Evolutionary conservation across 2,329 filamentous ascomycete species (phyloP).

Genomic region (Phyllosticta ampelicida): DNA sequence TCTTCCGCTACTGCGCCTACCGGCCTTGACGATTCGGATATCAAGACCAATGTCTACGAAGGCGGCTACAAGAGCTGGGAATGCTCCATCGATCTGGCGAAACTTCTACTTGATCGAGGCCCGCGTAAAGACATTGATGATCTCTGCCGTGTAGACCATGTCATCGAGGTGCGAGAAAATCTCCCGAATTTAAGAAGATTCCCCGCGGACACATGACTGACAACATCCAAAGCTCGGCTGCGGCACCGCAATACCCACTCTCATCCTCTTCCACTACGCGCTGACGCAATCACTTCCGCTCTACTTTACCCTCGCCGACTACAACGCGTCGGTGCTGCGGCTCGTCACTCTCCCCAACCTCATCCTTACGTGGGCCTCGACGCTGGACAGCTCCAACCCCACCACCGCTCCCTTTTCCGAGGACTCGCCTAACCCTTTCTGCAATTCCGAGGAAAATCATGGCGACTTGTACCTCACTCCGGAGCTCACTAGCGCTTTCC

Average conservation of each 20-base stretch:
- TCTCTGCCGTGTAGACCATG: conserved; percentile 37
- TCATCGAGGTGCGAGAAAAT: conserved; percentile 31
- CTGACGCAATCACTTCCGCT: conserved; percentile 39
- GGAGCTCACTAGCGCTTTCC: conserved; percentile 49
- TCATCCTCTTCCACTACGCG: conserved; percentile 58
- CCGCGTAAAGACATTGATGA: conserved; percentile 40
- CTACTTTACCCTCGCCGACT: conserved; percentile 62
- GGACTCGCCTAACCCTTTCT: conserved; percentile 14
- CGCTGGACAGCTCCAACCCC: conserved; percentile 13
- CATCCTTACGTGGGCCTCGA: conserved; percentile 51
- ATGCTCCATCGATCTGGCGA: conserved; percentile 69
- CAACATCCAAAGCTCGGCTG: conserved; percentile 54
- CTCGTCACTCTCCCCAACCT: conserved; percentile 74
- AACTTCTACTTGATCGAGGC: conserved; percentile 43
- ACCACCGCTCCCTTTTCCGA: conserved; percentile 10
- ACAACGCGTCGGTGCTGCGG: conserved; percentile 66
- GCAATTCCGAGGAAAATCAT: conserved; percentile 28
- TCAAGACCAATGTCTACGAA: conserved; percentile 74
- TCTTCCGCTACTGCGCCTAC: conserved; percentile 36
- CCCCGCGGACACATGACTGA: neutral
- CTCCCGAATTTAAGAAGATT: neutral
- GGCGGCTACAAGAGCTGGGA: conserved; percentile 88
- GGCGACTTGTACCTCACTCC: conserved; percentile 56
- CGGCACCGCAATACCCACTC: conserved; percentile 62
- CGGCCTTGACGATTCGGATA: conserved; percentile 56